phyloP scores from a whole-genome alignment of 352 stramenopile genomes.

The Phytopythium vexans region DNA sequence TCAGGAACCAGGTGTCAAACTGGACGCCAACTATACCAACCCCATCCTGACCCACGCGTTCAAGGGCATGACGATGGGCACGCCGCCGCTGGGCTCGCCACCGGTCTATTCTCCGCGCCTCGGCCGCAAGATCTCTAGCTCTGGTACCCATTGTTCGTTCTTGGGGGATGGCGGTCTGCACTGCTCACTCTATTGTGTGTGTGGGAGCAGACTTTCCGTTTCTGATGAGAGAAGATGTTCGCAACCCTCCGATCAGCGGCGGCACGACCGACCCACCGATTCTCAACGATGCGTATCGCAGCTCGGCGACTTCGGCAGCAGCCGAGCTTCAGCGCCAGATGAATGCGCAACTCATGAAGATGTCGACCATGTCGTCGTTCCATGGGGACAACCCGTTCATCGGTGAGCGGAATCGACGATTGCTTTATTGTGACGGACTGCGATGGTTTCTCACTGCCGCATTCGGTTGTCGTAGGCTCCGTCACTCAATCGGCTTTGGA shows the following conservation, averaged over 20 bases:
- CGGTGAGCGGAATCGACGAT: constrained; percentile 6
- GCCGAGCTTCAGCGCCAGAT: constrained; percentile 37
- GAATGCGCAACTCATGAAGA: constrained; percentile 47
- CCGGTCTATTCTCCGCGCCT: constrained; percentile 50
- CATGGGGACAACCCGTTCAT: constrained; percentile 57
- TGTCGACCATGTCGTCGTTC: constrained; percentile 61
- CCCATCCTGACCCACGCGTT: constrained; percentile 68
- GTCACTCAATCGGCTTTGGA: constrained; percentile 80
- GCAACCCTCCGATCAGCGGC: not conserved
- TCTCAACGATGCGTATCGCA: constrained; percentile 26
- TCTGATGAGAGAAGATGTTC: constrained; percentile 54
- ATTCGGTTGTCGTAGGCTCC: constrained; percentile 22
- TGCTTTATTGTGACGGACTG: not conserved
- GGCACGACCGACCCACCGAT: constrained; percentile 9
- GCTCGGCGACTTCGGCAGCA: constrained; percentile 15
- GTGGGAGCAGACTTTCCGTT: constrained; percentile 51
- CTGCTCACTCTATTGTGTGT: not conserved
- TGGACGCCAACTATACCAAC: constrained; percentile 40
- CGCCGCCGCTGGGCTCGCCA: constrained; percentile 33
- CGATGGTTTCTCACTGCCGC: not conserved
- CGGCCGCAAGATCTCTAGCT: constrained; percentile 62
- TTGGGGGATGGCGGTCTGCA: not conserved
- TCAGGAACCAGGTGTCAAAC: not conserved
- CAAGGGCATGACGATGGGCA: constrained; percentile 46
- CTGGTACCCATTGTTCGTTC: constrained; percentile 19